Conservation (phyloP, 2,329 filamentous ascomycete species). For the Colletotrichum simmondsii region DNA sequence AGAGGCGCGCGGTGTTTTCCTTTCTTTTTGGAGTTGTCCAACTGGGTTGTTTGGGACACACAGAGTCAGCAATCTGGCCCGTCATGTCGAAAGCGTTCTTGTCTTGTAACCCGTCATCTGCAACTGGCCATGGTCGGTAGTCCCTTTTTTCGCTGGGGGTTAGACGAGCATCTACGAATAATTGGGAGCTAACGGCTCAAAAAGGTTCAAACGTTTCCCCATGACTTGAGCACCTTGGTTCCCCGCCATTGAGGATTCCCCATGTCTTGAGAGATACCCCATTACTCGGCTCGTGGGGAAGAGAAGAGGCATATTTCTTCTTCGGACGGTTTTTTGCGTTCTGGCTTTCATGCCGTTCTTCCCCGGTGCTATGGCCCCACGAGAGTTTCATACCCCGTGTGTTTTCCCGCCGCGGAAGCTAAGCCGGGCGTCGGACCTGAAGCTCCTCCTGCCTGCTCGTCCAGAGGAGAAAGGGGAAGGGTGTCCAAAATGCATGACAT, state of each 20-base stretch:
- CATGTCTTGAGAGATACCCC: conserved; percentile 1
- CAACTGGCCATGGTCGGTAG: background rate
- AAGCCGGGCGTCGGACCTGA: background rate
- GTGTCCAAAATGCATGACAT: background rate
- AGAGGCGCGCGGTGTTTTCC: conserved; percentile 1
- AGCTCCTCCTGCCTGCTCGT: background rate
- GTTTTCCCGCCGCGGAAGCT: conserved; percentile 1
- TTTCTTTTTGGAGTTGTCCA: background rate
- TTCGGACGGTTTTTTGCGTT: conserved; percentile 7
- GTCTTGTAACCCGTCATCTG: background rate
- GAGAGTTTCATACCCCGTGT: conserved; percentile 13
- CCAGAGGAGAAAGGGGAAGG: background rate
- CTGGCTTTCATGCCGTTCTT: background rate
- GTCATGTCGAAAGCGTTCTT: background rate
- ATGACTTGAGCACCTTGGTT: too few relatives aligned
- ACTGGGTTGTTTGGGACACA: background rate
- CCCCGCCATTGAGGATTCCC: background rate
- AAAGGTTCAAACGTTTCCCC: background rate
- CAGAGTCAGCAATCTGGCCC: conserved; percentile 11
- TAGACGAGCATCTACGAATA: conserved; percentile 1
- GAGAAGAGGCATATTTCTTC: background rate
- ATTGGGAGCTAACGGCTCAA: conserved; percentile 6
- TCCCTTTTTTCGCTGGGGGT: background rate
- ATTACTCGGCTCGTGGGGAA: background rate
- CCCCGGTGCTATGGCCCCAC: conserved; percentile 19